Percentiles rank a stretch among this genome's conserved stretches.
These are phyloP conservation scores for Onygenales sp. DNA, from an alignment of 2,329 filamentous ascomycete species.

Conservation along the genomic window DNA sequence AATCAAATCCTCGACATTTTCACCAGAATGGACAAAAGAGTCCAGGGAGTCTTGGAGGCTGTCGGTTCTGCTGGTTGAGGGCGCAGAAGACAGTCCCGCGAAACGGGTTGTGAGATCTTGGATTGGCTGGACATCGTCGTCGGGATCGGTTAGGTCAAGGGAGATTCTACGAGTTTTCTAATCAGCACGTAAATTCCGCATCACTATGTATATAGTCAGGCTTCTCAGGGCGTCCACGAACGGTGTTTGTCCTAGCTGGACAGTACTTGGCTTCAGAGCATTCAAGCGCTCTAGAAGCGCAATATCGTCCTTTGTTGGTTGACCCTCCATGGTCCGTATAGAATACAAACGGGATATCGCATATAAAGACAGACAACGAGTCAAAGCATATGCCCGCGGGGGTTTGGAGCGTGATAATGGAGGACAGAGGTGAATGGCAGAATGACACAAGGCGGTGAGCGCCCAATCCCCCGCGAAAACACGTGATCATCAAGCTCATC, in stretches of 20 bases:
- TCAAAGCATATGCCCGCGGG: neutral
- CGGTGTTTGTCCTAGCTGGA: conserved; percentile 21
- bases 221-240: conserved; percentile 10
- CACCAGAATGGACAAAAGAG: conserved; percentile 6
- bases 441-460: conserved; percentile 7
- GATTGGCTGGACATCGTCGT: conserved; percentile 1
- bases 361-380: neutral
- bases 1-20: conserved; percentile 15
- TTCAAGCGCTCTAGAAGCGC: conserved; percentile 24
- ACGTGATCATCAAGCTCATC: neutral
- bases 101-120: conserved; percentile 4
- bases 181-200: conserved; percentile 6
- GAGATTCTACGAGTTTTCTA: conserved; percentile 3
- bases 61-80: neutral
- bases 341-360: neutral
- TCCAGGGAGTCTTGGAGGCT: conserved; percentile 1
- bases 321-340: conserved; percentile 11
- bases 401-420: neutral
- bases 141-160: neutral
- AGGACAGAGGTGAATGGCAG: neutral
- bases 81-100: conserved; percentile 1
- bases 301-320: conserved; percentile 15
- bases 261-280: conserved; percentile 23
- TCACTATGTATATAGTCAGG: neutral
- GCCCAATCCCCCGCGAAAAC: neutral